Base-by-base conservation (phyloP, 2,329 filamentous ascomycete genomes). In the Diatrype stigma region DNA sequence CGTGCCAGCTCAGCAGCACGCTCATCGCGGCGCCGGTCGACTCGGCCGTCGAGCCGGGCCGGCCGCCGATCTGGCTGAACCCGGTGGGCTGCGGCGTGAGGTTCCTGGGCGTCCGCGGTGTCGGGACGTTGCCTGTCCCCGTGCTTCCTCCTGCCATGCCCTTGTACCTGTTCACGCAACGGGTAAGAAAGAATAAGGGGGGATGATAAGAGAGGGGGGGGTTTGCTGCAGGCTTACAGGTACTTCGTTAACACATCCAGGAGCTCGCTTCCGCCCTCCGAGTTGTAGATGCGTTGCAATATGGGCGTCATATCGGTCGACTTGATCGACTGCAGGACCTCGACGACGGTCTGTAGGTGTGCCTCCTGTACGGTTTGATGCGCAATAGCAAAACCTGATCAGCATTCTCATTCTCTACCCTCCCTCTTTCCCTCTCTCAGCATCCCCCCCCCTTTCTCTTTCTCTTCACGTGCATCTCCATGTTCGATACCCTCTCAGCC, bases 211-310 rank as follows among this genome's bases (percentile, higher is more conserved):
- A 14, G 19, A 35, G n/a, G n/a, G 26, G 45, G 21, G 26, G n/a
- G 2, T 23, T 11, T n/a, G 12, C n/a, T 34, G 10, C 19, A 22
- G 11, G 11, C 19, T 65, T 82, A 96, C 85, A 96, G 78, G 73
- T 96, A 99, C 77, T 99, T 99, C 89, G 96, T 96, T 69, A 99
- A 75, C 47, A 93, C 90, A 70, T 99, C 94, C 60, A 96, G 75
- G 54, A 89, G 80, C 72, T 97, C 94, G 55, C 83, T 84, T 26
- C 94, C 94, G 55, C 89, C 89, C 47, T 88, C 83, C 11, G 86
- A 84, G 53, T 76, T 77, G 73, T 94, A 91, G 64, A 97, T 87
- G 51, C 85, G 82, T 72, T 86, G 84, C 60, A 99, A 77, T 64
- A 97, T 84, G 14, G 90, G 88, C 57, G 86, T 90, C 89, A 97